Base-by-base conservation (phyloP, 805 yeast genomes). In the Wickerhamiella australiensis region DNA sequence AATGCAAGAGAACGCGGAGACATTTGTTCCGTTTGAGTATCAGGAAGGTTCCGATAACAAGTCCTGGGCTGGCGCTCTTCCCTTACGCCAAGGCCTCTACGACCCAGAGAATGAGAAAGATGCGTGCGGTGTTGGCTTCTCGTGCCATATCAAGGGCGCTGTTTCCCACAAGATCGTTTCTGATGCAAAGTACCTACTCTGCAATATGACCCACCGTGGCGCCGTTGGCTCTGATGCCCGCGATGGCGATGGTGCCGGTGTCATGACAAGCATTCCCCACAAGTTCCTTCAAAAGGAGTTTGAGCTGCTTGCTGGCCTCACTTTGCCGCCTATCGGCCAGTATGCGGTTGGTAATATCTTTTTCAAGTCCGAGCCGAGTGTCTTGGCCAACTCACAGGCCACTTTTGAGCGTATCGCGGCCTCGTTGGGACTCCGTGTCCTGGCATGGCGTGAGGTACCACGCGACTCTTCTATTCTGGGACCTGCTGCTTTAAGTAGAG, bases 191-290 rank as follows among this genome's bases (percentile, higher is more conserved):
- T 78, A 77, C 63, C 71, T 90, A 60, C 78, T 90, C 50, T 88
- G 97, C 71, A 90, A 92, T 70, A 92, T 90, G 98, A 85, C 96
- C 54, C 98, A 90, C 68, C 79, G 98, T 70, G 98, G 98, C 64
- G 97, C 97, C 37, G 96, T 88, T 53, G 94, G 95, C 52, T 74
- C 86, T 1, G 95, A 88, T 62, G 94, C 96, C 20, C 79, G 87
- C 60, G 96, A 90, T 65, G 98, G 98, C 68, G 98, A 90, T 65
- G 98, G 98, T 68, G 98, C 98, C 23, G 98, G 98, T 66, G 86
- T 90, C 54, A 78, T 90, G 77, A 78, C 92, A 46, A 82, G 95
- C 26, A 79, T 90, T 54, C 96, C 96, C 31, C 96, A 88, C 69
- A 79, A 77, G 56, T 85, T 92, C 65, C 78, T 90, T 74, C 67